phyloP scores from a whole-genome alignment of 1,284 basidiomycete genomes.

The Butyriboletus pseudospeciosus region DNA sequence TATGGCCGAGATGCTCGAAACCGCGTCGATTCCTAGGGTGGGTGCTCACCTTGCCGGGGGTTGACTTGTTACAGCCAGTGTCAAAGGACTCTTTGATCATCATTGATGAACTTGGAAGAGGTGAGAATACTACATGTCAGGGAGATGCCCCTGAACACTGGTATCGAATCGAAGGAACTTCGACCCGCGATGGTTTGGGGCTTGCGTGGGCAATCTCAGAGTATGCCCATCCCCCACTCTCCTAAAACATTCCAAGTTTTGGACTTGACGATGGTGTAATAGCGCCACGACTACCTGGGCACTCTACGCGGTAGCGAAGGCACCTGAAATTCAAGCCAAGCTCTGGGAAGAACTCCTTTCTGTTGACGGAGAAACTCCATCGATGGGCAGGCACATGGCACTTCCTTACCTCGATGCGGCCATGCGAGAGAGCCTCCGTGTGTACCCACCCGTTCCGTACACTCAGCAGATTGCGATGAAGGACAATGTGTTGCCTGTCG shows the following conservation, averaged over 20 bases:
- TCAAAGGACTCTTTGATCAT: conserved; percentile 93
- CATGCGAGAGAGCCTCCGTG: conserved; percentile 63
- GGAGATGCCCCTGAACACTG: neutral
- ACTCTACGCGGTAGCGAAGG: conserved; percentile 56
- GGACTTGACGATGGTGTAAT: neutral
- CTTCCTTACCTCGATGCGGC: conserved; percentile 62
- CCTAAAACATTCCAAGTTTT: too few relatives aligned
- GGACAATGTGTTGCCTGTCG: conserved; percentile 59
- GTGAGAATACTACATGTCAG: conserved; percentile 35
- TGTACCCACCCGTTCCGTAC: conserved; percentile 57
- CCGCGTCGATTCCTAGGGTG: conserved; percentile 90
- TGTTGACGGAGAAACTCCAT: conserved; percentile 46
- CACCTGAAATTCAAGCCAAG: conserved; percentile 56
- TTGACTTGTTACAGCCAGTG: conserved; percentile 58
- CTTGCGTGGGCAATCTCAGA: conserved; percentile 99
- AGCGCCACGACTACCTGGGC: conserved; percentile 58
- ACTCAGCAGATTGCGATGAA: conserved; percentile 50
- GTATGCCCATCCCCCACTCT: conserved; percentile 42
- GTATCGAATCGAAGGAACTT: conserved; percentile 60
- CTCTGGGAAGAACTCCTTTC: conserved; percentile 64
- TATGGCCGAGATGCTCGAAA: conserved; percentile 99
- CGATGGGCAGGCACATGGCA: conserved; percentile 58
- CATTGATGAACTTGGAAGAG: conserved; percentile 96
- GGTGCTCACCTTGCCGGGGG: conserved; percentile 16
- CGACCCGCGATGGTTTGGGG: conserved; percentile 98